These are phyloP conservation scores for Leptomonas pyrrhocoris DNA, from an alignment of 208 protist species.

Conservation along the genomic window DNA sequence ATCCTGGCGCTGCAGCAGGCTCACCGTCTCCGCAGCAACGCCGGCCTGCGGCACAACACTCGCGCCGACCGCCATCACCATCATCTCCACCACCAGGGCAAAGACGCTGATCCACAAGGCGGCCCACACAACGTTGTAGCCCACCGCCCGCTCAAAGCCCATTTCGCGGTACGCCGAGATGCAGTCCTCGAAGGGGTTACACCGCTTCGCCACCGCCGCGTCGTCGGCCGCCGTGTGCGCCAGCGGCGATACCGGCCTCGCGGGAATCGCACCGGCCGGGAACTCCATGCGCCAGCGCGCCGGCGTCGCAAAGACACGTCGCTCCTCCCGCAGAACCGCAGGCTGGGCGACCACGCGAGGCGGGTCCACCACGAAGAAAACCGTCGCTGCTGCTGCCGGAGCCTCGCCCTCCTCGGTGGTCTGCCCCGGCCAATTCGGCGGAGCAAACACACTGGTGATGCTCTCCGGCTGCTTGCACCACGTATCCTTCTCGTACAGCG, in stretches of 20 bases:
- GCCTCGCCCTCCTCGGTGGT: too few relatives aligned
- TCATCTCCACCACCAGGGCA: slow-evolving; percentile 10
- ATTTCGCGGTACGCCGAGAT: slow-evolving; percentile 35
- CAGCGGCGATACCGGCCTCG: background rate
- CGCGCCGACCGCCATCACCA: slow-evolving; percentile 10
- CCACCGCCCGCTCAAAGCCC: slow-evolving; percentile 30
- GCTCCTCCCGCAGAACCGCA: background rate
- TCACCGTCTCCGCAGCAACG: slow-evolving; percentile 40
- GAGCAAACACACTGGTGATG: too few relatives aligned
- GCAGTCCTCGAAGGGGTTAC: slow-evolving; percentile 39
- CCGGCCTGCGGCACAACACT: slow-evolving; percentile 18
- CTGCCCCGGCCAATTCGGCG: too few relatives aligned
- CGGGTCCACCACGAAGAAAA: too few relatives aligned
- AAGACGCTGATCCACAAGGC: background rate
- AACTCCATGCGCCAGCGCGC: background rate
- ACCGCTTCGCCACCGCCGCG: background rate
- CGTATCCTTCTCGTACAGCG: slow-evolving; percentile 36
- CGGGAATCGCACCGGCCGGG: background rate
- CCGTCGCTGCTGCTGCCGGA: too few relatives aligned
- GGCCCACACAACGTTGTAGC: slow-evolving; percentile 7
- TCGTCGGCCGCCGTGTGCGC: background rate
- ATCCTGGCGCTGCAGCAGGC: slow-evolving; percentile 24
- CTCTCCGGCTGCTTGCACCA: background rate
- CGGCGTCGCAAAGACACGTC: background rate
- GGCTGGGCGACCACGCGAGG: too few relatives aligned